Conservation (phyloP, 164 flowering plant genomes). For the Vitis amurensis region DNA sequence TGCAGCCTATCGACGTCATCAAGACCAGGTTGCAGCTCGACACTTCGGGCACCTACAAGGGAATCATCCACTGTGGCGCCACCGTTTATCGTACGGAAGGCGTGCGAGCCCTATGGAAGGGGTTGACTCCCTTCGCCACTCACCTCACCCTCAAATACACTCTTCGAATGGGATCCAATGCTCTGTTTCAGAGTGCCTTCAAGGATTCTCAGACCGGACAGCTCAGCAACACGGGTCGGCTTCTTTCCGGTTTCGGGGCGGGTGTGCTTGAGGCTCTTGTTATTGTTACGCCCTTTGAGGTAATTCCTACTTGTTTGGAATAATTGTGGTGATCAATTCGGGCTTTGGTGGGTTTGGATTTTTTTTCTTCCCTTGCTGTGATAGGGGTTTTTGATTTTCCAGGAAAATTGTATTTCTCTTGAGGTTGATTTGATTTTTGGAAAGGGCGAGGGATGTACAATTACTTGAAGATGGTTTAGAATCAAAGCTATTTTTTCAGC, state of each 20-base stretch:
- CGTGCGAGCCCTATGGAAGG: conserved; percentile 94
- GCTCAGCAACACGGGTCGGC: conserved; percentile 58
- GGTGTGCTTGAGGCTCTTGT: conserved; percentile 93
- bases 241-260: conserved; percentile 86
- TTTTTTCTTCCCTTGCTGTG: neutral
- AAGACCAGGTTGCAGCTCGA: conserved; percentile 95
- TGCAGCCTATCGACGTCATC: conserved; percentile 96
- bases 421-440: no score
- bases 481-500: no score
- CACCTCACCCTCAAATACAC: conserved; percentile 90
- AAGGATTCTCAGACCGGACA: conserved; percentile 73
- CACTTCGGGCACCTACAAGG: conserved; percentile 63
- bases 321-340: no score
- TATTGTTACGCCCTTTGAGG: conserved; percentile 98
- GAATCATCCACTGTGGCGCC: conserved; percentile 85
- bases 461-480: no score
- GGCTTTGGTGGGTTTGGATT: neutral
- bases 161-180: conserved; percentile 96
- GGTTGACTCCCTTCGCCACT: conserved; percentile 92
- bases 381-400: no score
- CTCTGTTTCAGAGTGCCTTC: conserved; percentile 72
- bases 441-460: no score
- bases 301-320: conserved; percentile 2
- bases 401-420: no score
- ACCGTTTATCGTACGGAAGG: conserved; percentile 68